A percentile compares a stretch with the other conserved stretches of the same genome.
Conservation (phyloP, 2,329 filamentous ascomycete species). For the Achaetomium macrosporum region DNA sequence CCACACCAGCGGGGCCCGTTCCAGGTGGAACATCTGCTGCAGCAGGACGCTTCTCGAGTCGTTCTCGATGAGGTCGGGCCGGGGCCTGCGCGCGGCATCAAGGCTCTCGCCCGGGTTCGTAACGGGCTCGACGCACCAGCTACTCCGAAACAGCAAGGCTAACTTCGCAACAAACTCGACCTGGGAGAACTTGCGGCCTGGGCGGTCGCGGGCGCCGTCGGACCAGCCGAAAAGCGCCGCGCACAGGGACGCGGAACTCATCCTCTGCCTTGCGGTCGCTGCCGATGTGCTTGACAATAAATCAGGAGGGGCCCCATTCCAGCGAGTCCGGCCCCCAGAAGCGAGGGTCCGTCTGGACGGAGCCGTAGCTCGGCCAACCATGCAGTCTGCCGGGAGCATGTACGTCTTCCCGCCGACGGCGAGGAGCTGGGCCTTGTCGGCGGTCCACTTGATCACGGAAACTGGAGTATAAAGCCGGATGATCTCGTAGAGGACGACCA, state of each 20-base stretch:
- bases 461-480: conserved; percentile 37
- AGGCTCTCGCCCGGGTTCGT: conserved; percentile 17
- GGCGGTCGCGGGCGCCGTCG: conserved; percentile 27
- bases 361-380: conserved; percentile 19
- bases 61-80: conserved; percentile 20
- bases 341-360: conserved; percentile 24
- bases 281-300: conserved; percentile 15
- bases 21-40: conserved; percentile 26
- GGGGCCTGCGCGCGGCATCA: conserved; percentile 16
- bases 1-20: conserved; percentile 24
- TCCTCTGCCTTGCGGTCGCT: conserved; percentile 21
- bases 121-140: conserved; percentile 24
- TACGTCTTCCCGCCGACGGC: conserved; percentile 17
- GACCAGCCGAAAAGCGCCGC: conserved; percentile 27
- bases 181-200: conserved; percentile 30
- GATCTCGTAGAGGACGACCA: conserved; percentile 38
- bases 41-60: conserved; percentile 23
- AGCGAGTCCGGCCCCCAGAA: conserved; percentile 26
- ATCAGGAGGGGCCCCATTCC: conserved; percentile 25
- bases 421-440: conserved; percentile 13
- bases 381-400: conserved; percentile 21
- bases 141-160: conserved; percentile 22
- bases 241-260: conserved; percentile 10
- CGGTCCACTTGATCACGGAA: conserved; percentile 25
- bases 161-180: too few species aligned